phyloP scores from a whole-genome alignment of 768 basidiomycete genomes.

The Boletus vermiculosoides region DNA sequence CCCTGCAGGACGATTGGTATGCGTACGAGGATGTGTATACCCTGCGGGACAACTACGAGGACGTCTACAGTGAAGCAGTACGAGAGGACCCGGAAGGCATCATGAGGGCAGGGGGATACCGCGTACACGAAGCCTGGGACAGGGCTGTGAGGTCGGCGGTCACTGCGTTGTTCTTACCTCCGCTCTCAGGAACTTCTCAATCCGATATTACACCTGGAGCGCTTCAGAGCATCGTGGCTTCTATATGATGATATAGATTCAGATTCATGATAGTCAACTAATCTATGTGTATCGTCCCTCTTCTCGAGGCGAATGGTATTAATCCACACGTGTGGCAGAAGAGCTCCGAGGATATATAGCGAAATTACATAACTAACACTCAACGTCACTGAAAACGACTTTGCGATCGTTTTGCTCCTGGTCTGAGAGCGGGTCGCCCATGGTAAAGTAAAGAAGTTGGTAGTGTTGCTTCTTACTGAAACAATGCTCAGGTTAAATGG shows the following conservation, averaged over 20 bases:
- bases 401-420: conserved; percentile 48
- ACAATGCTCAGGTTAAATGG: neutral
- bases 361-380: conserved; percentile 20
- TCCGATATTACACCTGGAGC: conserved; percentile 1
- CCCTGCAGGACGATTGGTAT: conserved; percentile 75
- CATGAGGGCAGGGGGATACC: conserved; percentile 82
- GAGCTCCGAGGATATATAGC: neutral
- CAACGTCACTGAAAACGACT: conserved; percentile 51
- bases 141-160: conserved; percentile 73
- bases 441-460: conserved; percentile 82
- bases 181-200: conserved; percentile 37
- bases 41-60: conserved; percentile 60
- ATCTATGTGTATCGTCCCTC: neutral
- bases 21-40: conserved; percentile 68
- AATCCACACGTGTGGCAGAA: neutral
- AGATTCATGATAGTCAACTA: neutral
- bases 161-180: conserved; percentile 64
- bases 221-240: conserved; percentile 47
- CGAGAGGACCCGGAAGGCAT: conserved; percentile 73
- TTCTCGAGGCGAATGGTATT: neutral
- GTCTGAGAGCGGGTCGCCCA: conserved; percentile 59
- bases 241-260: conserved; percentile 28
- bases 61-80: conserved; percentile 73
- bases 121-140: conserved; percentile 82
- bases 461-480: conserved; percentile 50